Conservation (phyloP, 1,139 yeast genomes). For the Ashbya aceris region DNA sequence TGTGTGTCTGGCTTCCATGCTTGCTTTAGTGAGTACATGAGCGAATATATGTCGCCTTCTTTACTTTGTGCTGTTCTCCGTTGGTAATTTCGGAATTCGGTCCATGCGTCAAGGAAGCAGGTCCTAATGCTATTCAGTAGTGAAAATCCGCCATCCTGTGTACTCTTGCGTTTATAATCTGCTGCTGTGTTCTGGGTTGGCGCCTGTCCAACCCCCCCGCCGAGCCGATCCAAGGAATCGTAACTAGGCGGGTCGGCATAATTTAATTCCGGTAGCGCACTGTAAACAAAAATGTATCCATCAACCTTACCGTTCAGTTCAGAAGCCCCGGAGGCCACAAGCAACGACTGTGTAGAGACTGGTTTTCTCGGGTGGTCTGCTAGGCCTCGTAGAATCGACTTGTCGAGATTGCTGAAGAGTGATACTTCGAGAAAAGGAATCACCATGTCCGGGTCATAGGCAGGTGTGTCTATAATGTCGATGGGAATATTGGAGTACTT, state of each 20-base stretch:
- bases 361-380: slow-evolving; percentile 59
- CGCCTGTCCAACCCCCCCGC: background rate
- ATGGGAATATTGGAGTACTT: slow-evolving; percentile 48
- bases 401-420: slow-evolving; percentile 50
- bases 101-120: slow-evolving; percentile 66
- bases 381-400: slow-evolving; percentile 48
- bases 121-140: slow-evolving; percentile 41
- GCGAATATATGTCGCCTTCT: slow-evolving; percentile 57
- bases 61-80: slow-evolving; percentile 50
- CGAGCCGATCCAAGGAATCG: slow-evolving; percentile 15
- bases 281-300: slow-evolving; percentile 61
- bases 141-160: slow-evolving; percentile 35
- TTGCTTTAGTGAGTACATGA: slow-evolving; percentile 47
- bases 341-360: slow-evolving; percentile 54
- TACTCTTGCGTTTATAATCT: background rate
- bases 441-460: slow-evolving; percentile 51
- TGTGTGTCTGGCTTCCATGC: slow-evolving; percentile 42
- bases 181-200: background rate
- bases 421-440: slow-evolving; percentile 72
- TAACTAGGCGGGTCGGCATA: slow-evolving; percentile 42
- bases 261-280: slow-evolving; percentile 50
- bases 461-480: slow-evolving; percentile 67
- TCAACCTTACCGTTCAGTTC: slow-evolving; percentile 66
- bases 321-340: slow-evolving; percentile 71
- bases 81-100: slow-evolving; percentile 48